Evolutionary conservation across 805 yeast genomes (phyloP), one percentile per base, ranked within the genome.

Genomic region (Saccharomyces paradoxus): DNA sequence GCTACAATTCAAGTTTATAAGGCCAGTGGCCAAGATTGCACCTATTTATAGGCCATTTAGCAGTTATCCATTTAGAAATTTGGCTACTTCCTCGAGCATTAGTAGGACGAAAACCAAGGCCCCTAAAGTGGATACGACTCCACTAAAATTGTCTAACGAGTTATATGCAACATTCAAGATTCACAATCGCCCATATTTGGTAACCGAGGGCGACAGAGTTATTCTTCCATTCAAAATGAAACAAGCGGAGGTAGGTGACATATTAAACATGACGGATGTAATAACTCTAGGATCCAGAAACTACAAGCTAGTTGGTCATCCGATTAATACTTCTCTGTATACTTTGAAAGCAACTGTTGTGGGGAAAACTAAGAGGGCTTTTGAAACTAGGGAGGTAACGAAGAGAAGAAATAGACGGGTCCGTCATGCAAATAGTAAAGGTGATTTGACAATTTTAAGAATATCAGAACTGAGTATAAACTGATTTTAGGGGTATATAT

Each of bases 151-250:
- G 51, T 83, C 86, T 53, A 80, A 81, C 56, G 81, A 81, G 58
- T 71, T 92, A 31, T 94, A 89, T 67, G 98, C 98, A 49, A 77
- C 88, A 8, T 79, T 92, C 60, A 83, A 81, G 61, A 80, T 94
- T 41, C 94, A 89, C 74, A 82, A 85, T 70, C 83, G 89, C 71
- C 89, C 94, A 47, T 90, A 88, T 65, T 75, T 94, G 57, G 94
- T 94, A 17, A 90, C 98, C 27, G 81, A 84, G 60, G 99, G 99
- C 24, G 99, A 94, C 70, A 80, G 77, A 60, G 80, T 94, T 52
- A 79, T 83, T 26, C 71, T 94, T 44, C 97, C 97, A 2, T 91
- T 81, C 71, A 80, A 82, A 59, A 67, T 94, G 75, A 85, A 83
- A 63, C 80, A 82, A 53, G 94, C 86, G 10, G 77, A 83, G 52